phyloP scores from a whole-genome alignment of 176 grass and related monocot genomes.

The Oryza meyeriana region DNA sequence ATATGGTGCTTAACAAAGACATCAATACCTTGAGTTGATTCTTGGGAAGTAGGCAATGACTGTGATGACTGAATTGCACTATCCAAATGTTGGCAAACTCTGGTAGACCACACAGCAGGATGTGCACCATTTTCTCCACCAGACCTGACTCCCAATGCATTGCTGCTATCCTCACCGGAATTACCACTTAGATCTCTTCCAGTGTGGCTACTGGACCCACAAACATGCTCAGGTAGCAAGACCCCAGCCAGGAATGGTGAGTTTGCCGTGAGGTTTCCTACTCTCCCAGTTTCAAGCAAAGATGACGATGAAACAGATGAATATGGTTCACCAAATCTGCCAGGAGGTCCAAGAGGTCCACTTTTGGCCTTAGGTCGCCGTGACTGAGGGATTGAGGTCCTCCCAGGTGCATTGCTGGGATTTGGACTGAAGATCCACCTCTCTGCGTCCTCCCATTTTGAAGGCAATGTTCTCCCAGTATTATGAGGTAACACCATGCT shows the following conservation, averaged over 20 bases:
- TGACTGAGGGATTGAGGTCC: conserved; percentile 34
- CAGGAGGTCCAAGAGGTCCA: conserved; percentile 64
- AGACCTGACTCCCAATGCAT: conserved; percentile 18
- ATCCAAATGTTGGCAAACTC: conserved; percentile 36
- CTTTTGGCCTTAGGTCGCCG: conserved; percentile 73
- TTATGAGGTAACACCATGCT: conserved; percentile 42
- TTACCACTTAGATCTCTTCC: conserved; percentile 1
- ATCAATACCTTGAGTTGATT: conserved; percentile 47
- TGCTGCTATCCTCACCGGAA: conserved; percentile 18
- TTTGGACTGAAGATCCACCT: conserved; percentile 88
- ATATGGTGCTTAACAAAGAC: background rate
- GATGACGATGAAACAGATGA: conserved; percentile 34
- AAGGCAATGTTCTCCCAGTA: conserved; percentile 65
- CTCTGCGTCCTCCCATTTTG: conserved; percentile 96
- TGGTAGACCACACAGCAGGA: conserved; percentile 25
- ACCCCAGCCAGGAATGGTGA: conserved; percentile 67
- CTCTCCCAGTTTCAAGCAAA: conserved; percentile 41
- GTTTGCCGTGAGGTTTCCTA: conserved; percentile 27
- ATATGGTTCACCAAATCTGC: conserved; percentile 33
- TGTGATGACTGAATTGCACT: conserved; percentile 47
- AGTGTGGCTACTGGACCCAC: background rate
- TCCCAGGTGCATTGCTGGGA: conserved; percentile 41
- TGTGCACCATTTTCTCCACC: conserved; percentile 13
- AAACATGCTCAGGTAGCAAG: conserved; percentile 49
- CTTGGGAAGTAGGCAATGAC: conserved; percentile 52